Evolutionary conservation across 2,329 filamentous ascomycete genomes (phyloP).

Genomic region (Ceratocystis eucalypticola): DNA sequence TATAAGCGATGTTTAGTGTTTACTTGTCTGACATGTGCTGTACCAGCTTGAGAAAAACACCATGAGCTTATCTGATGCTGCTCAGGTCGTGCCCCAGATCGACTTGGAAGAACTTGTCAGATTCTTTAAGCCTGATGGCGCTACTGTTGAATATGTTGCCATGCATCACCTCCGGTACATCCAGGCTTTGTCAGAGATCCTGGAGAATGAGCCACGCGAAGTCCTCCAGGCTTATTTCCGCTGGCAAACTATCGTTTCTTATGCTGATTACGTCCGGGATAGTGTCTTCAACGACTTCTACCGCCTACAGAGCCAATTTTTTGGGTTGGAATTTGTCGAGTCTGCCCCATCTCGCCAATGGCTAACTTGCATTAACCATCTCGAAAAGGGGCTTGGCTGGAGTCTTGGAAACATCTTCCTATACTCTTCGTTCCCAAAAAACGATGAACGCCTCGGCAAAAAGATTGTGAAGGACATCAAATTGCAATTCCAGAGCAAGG

Average conservation of each 20-base stretch:
- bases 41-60: slow-evolving; percentile 34
- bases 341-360: slow-evolving; percentile 44
- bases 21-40: background rate
- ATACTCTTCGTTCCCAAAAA: slow-evolving; percentile 55
- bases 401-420: slow-evolving; percentile 57
- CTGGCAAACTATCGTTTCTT: slow-evolving; percentile 48
- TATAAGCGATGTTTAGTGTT: background rate
- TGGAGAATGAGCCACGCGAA: slow-evolving; percentile 40
- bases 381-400: slow-evolving; percentile 50
- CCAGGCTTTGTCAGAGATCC: slow-evolving; percentile 41
- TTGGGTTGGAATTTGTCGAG: slow-evolving; percentile 48
- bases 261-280: slow-evolving; percentile 42
- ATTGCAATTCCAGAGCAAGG: slow-evolving; percentile 46
- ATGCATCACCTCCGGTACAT: slow-evolving; percentile 48
- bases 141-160: slow-evolving; percentile 37
- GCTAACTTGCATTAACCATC: slow-evolving; percentile 47
- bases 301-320: slow-evolving; percentile 46
- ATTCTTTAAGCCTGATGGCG: slow-evolving; percentile 28
- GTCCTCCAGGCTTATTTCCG: slow-evolving; percentile 47
- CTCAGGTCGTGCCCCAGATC: slow-evolving; percentile 42
- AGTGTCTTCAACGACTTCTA: slow-evolving; percentile 45
- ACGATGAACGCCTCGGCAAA: slow-evolving; percentile 40
- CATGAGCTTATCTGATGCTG: slow-evolving; percentile 41
- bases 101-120: slow-evolving; percentile 39
- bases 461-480: slow-evolving; percentile 58